Base-by-base conservation (phyloP, 345 rosid genomes). In the Boechera divaricarpa region DNA sequence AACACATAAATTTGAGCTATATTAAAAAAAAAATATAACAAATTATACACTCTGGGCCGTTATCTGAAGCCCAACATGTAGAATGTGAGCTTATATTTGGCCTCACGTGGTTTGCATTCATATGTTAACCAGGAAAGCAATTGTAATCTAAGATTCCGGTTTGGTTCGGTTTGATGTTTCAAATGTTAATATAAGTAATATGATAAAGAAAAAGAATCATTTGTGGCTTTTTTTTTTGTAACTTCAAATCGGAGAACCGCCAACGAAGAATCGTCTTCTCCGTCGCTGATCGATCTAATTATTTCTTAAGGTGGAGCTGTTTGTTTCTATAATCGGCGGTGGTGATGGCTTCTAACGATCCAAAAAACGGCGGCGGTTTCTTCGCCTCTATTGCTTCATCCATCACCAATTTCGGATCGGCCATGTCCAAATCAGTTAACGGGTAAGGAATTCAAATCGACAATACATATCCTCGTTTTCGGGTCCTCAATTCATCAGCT, bases 351-450 rank as follows among this genome's bases (percentile, higher is more conserved):
- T 65, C 87, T 48, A 81, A 90, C 72, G 92, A 89, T 83, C 85
- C 91, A 29, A 90, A 85, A 60, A 84, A 49, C 76, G 66, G 76
- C 51, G 87, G 86, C 2, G 96, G 98, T 63, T 88, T 93, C 85
- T 89, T 91, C 69, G 66, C 93, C 0, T 87, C 98, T 36, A 79
- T 90, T 73, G 88, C 93, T 73, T 83, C 88, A 45, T 60, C 89
- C 73, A 73, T 91, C 77, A 84, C 97, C 75, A 90, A 75, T 82
- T 60, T 92, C 42, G 79, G 94, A 6, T 83, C 77, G 76, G 87
- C 87, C 77, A 86, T 93, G 97, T 72, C 83, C 70, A 93, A 88
- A 87, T 90, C 98, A 64, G 98, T 93, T 75, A 89, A 86, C 80
- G 91, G 94, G 97, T 92, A 84, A 52, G 45, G 16, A 6, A 44